Evolutionary conservation across 352 stramenopile species (phyloP), one percentile per base, ranked within the genome.

Genomic region (Phytophthora rubi): DNA sequence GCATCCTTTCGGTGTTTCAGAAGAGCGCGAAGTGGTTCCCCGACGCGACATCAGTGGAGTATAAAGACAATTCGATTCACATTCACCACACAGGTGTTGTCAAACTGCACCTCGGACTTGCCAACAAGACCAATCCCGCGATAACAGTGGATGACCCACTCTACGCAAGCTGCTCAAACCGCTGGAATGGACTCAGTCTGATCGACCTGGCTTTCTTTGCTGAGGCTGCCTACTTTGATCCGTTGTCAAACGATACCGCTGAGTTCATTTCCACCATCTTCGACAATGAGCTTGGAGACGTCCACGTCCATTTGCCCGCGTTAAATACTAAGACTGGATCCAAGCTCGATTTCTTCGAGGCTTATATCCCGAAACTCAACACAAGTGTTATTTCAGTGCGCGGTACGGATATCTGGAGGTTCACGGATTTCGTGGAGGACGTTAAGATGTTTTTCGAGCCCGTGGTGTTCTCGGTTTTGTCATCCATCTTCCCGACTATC

Each of bases 381-480:
- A 92, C 87, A 32, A 94, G 86, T 15, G 88, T 96, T 52, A 93
- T 96, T 59, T 92, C 88, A 4, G 91, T 97, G 13, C 83, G 89
- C 35, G 91, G 91, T 18, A 97, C 91, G 2, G 91, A 97, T 54
- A 93, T 97, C 13, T 96, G 90, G 75, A 84, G 91, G 35, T 95
- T 97, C 57, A 93, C 84, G 2, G 91, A 97, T 70, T 95, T 97
- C 44, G 85, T 97, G 21, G 91, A 97, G 64, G 91, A 97, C 60
- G 86, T 95, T 57, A 97, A 97, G 75, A 95, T 97, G 88, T 95
- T 93, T 76, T 82, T 90, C 44, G 91, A 97, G 73, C 91, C 91
- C 1, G 88, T 97, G 7, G 90, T 97, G 3, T 95, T 97, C 65
- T 89, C 86, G 30, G 83, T 95, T n/a, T 39, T 97, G 18, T 97